These are phyloP conservation scores for Candida freyschussii DNA, from an alignment of 1,139 yeast species.

Conservation along the genomic window DNA sequence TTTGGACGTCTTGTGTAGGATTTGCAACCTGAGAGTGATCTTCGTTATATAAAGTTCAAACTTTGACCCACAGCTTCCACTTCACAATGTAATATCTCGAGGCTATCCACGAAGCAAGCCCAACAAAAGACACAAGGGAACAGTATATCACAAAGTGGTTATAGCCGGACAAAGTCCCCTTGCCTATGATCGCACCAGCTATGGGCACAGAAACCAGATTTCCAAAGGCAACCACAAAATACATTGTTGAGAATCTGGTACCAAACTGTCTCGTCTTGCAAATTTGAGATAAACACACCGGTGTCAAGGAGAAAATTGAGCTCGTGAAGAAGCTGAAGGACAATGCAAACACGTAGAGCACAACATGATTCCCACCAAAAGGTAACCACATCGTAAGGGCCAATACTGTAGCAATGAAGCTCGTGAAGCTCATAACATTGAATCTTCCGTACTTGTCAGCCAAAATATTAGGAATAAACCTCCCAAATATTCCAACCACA, in stretches of 20 bases:
- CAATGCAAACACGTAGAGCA: slow-evolving; percentile 37
- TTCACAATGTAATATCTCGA: slow-evolving; percentile 38
- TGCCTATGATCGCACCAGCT: slow-evolving; percentile 46
- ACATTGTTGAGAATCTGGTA: slow-evolving; percentile 43
- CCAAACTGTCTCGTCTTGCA: slow-evolving; percentile 44
- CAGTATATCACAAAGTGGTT: slow-evolving; percentile 35
- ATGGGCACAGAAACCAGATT: slow-evolving; percentile 45
- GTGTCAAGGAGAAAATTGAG: slow-evolving; percentile 40
- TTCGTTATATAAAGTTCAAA: no score
- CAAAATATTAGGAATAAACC: slow-evolving; percentile 49
- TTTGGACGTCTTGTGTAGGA: no score
- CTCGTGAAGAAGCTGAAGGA: slow-evolving; percentile 50
- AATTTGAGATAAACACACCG: slow-evolving; percentile 43
- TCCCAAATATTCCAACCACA: slow-evolving; percentile 55
- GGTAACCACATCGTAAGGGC: slow-evolving; percentile 50
- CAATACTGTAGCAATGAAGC: slow-evolving; percentile 38
- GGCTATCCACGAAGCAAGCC: slow-evolving; percentile 27
- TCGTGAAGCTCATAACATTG: slow-evolving; percentile 45
- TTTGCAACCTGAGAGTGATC: no score
- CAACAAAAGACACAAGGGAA: slow-evolving; percentile 32
- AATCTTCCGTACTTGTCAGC: slow-evolving; percentile 57
- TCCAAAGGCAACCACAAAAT: slow-evolving; percentile 40
- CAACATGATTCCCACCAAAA: slow-evolving; percentile 36
- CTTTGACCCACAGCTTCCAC: slow-evolving; percentile 16
- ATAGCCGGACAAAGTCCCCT: slow-evolving; percentile 29